phyloP scores from a whole-genome alignment of 768 basidiomycete species.

The Lactarius hengduanensis region DNA sequence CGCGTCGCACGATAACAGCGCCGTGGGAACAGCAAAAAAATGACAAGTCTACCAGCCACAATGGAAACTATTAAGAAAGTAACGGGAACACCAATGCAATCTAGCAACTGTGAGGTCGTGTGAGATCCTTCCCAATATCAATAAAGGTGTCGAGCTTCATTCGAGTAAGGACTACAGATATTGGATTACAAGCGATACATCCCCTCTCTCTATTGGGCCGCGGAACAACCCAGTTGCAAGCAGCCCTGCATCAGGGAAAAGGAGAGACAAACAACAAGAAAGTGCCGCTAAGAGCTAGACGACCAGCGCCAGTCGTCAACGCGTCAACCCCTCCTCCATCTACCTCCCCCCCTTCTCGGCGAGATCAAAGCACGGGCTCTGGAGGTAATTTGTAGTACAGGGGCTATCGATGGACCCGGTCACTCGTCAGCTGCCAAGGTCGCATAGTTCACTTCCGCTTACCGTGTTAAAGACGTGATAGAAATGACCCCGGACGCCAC shows the following conservation, averaged over 20 bases:
- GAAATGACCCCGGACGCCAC: constrained; percentile 66
- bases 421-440: not conserved
- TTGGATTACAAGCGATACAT: not conserved
- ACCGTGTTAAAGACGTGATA: constrained; percentile 80
- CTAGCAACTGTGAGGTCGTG: not conserved
- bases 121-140: not conserved
- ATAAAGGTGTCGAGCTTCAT: no score
- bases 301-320: not conserved
- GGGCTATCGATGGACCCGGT: constrained; percentile 29
- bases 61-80: no score
- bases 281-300: not conserved
- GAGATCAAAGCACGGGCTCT: constrained; percentile 34
- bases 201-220: not conserved
- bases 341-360: not conserved
- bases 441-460: constrained; percentile 30
- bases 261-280: not conserved
- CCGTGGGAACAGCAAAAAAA: not conserved
- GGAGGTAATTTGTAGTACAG: constrained; percentile 45
- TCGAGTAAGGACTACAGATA: no score
- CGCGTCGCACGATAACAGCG: not conserved
- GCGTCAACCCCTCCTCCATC: not conserved
- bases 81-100: no score
- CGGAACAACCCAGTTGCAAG: not conserved
- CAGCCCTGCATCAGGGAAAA: not conserved
- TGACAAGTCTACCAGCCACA: not conserved